Evolutionary conservation across 176 grass and related monocot species (phyloP).

Genomic region (Oryza rufipogon): DNA sequence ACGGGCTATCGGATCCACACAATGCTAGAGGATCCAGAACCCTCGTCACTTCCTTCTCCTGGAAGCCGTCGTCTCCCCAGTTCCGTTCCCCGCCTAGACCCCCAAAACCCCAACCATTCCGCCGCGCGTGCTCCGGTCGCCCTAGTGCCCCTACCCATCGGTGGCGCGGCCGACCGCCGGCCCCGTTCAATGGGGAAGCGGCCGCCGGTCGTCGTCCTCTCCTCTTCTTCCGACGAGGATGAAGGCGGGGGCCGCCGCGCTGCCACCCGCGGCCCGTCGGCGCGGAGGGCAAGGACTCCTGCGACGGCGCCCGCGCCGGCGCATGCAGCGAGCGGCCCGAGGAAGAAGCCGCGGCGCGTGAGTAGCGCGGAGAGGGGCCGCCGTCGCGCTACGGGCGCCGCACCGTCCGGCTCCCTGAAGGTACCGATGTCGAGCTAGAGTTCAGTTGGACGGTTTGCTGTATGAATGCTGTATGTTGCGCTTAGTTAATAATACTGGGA

Average conservation of each 20-base stretch:
- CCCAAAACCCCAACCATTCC: conserved; percentile 21
- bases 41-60: not conserved
- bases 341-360: conserved; percentile 49
- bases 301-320: conserved; percentile 26
- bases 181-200: conserved; percentile 51
- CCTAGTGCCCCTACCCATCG: conserved; percentile 2
- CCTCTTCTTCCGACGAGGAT: conserved; percentile 45
- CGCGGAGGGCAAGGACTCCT: conserved; percentile 38
- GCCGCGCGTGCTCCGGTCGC: not conserved
- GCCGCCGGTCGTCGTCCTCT: conserved; percentile 42
- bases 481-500: not conserved
- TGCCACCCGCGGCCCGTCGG: conserved; percentile 26
- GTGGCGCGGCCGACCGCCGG: not conserved
- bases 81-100: conserved; percentile 3
- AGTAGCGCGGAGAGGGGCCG: conserved; percentile 38
- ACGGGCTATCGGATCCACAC: not conserved
- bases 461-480: not conserved
- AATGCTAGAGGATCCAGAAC: not conserved
- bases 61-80: not conserved
- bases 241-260: conserved; percentile 22
- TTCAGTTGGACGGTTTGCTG: not conserved
- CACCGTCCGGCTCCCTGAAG: conserved; percentile 38
- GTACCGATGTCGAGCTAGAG: conserved; percentile 22
- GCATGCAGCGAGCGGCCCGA: conserved; percentile 20
- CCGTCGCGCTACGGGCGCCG: conserved; percentile 6